A percentile compares a stretch with the other conserved stretches of the same genome.
phyloP scores from a whole-genome alignment of 1,284 basidiomycete species.

The Fomes fomentarius region DNA sequence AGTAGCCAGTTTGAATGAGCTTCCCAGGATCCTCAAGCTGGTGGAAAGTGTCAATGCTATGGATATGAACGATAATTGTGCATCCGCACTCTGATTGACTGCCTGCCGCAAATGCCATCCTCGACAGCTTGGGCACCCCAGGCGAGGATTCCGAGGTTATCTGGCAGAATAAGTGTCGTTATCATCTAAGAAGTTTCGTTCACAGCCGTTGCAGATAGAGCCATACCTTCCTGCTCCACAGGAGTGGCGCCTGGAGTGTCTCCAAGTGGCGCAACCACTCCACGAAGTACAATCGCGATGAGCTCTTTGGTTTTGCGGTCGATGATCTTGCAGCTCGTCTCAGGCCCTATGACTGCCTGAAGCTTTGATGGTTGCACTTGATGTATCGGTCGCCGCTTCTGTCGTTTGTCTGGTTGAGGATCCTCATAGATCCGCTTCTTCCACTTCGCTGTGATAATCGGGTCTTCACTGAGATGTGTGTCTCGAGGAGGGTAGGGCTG shows the following conservation, averaged over 20 bases:
- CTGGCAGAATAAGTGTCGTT: background rate
- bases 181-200: background rate
- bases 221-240: too few relatives aligned
- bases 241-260: too few relatives aligned
- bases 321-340: background rate
- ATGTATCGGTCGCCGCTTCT: background rate
- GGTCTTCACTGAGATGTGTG: background rate
- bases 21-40: conserved; percentile 4
- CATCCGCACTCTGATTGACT: background rate
- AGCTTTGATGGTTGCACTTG: background rate
- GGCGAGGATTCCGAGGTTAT: background rate
- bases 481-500: background rate
- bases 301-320: background rate
- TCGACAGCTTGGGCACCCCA: background rate
- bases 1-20: conserved; percentile 4
- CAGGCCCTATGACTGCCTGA: background rate
- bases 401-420: background rate
- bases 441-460: background rate
- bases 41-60: too few relatives aligned
- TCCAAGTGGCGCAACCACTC: too few relatives aligned
- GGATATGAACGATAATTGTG: conserved; percentile 1
- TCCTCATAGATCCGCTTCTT: background rate
- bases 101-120: background rate
- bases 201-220: too few relatives aligned
- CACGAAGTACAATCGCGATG: background rate